A percentile compares a stretch with the other conserved stretches of the same genome.
Conservation (phyloP, 495 filamentous ascomycete genomes). For the Amorphotheca resinae region DNA sequence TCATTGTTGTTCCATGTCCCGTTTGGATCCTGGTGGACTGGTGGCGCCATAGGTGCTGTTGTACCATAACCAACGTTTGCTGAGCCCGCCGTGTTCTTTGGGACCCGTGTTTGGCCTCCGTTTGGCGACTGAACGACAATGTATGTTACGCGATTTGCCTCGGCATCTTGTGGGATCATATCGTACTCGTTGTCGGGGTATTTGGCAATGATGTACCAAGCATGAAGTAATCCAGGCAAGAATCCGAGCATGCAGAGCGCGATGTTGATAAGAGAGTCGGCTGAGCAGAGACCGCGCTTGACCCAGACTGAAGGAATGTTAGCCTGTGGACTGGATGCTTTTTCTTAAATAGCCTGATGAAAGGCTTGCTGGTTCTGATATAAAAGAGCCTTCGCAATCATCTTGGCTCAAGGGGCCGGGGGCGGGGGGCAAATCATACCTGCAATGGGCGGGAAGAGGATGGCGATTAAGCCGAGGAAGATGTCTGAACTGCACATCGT, state of each 20-base stretch:
- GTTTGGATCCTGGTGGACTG: conserved; percentile 14
- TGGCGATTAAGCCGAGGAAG: conserved; percentile 76
- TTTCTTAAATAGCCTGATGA: background rate
- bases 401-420: conserved; percentile 2
- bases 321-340: conserved; percentile 16
- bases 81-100: conserved; percentile 5
- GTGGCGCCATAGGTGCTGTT: conserved; percentile 17
- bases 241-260: conserved; percentile 81
- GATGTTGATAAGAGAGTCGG: conserved; percentile 91
- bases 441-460: conserved; percentile 87
- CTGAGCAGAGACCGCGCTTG: conserved; percentile 84
- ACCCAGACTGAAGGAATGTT: conserved; percentile 63
- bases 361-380: conserved; percentile 14
- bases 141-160: conserved; percentile 49
- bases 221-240: conserved; percentile 81
- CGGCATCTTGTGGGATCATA: conserved; percentile 40
- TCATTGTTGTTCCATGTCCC: conserved; percentile 17
- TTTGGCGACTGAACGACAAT: conserved; percentile 45
- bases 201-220: conserved; percentile 96
- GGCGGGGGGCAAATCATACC: conserved; percentile 43
- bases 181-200: conserved; percentile 71
- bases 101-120: conserved; percentile 6
- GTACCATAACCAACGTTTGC: conserved; percentile 14
- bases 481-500: conserved; percentile 57
- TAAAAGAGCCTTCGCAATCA: conserved; percentile 6